Evolutionary conservation across 805 yeast species (phyloP).

Genomic region (Saturnispora silvae): DNA sequence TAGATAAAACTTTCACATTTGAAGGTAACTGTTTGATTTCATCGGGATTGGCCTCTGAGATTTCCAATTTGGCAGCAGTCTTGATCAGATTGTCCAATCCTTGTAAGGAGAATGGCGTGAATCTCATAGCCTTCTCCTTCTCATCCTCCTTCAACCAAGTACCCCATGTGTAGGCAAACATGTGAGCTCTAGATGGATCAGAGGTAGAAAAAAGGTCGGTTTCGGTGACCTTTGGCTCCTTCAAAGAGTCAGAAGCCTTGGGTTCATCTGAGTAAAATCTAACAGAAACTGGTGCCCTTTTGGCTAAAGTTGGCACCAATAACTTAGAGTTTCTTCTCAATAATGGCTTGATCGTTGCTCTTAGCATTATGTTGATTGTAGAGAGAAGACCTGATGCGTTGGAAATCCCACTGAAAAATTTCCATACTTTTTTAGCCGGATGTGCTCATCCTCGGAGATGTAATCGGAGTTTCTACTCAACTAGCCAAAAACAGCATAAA

Average conservation of each 20-base stretch:
- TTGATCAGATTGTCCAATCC: constrained; percentile 42
- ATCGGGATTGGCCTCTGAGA: constrained; percentile 29
- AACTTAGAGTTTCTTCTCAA: constrained; percentile 1
- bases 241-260: background rate
- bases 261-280: constrained; percentile 5
- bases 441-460: background rate
- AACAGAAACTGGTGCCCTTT: background rate
- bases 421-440: background rate
- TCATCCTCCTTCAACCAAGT: constrained; percentile 81
- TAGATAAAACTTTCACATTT: constrained; percentile 15
- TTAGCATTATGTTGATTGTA: constrained; percentile 2
- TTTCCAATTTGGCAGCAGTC: constrained; percentile 4
- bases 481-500: too few species aligned
- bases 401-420: constrained; percentile 2
- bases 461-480: too few species aligned
- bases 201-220: constrained; percentile 11
- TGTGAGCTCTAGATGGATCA: constrained; percentile 14
- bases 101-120: constrained; percentile 70
- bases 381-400: too few species aligned
- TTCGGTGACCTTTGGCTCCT: constrained; percentile 7
- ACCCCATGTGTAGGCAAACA: constrained; percentile 91
- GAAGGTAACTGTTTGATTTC: constrained; percentile 23
- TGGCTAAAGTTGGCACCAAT: too few species aligned
- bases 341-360: constrained; percentile 3
- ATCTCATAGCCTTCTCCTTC: constrained; percentile 62